These are phyloP conservation scores for Alternaria sp. DNA, from an alignment of 2,329 filamentous ascomycete genomes.

Conservation along the genomic window DNA sequence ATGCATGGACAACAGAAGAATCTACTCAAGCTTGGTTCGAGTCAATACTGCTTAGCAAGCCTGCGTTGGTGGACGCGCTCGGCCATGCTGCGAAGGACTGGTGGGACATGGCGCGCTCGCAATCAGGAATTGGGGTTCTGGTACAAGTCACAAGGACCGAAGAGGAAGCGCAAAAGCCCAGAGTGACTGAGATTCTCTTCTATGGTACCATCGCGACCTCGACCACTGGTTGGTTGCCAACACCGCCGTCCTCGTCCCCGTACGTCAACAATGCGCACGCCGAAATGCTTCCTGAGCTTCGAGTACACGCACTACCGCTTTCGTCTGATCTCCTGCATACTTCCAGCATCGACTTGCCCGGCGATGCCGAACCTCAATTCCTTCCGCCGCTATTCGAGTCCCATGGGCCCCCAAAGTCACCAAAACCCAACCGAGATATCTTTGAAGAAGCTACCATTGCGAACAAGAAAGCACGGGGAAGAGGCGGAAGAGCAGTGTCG, in stretches of 20 bases:
- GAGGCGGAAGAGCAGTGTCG: slow-evolving; percentile 55
- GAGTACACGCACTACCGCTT: slow-evolving; percentile 54
- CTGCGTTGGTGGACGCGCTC: slow-evolving; percentile 8
- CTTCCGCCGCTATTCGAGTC: slow-evolving; percentile 40
- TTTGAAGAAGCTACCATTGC: slow-evolving; percentile 60
- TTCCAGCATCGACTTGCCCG: slow-evolving; percentile 1
- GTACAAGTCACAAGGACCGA: slow-evolving; percentile 37
- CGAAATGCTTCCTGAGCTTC: slow-evolving; percentile 38
- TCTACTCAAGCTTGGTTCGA: slow-evolving; percentile 54
- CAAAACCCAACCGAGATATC: slow-evolving; percentile 57
- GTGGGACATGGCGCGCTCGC: slow-evolving; percentile 50
- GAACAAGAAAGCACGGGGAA: slow-evolving; percentile 53
- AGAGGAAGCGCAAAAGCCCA: slow-evolving; percentile 16
- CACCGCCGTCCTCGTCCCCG: slow-evolving; percentile 47
- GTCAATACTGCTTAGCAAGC: slow-evolving; percentile 43
- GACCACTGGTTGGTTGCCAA: slow-evolving; percentile 33
- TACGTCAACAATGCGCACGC: slow-evolving; percentile 18
- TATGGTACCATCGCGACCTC: slow-evolving; percentile 51
- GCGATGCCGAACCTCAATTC: slow-evolving; percentile 44
- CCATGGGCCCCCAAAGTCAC: slow-evolving; percentile 32
- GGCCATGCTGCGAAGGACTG: slow-evolving; percentile 34
- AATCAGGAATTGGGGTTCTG: slow-evolving; percentile 54
- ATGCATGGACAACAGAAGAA: slow-evolving; percentile 50
- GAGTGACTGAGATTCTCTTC: slow-evolving; percentile 57
- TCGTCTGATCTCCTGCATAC: slow-evolving; percentile 54